Conservation (phyloP, 2,329 filamentous ascomycete species). For the Alternaria infectoria region DNA sequence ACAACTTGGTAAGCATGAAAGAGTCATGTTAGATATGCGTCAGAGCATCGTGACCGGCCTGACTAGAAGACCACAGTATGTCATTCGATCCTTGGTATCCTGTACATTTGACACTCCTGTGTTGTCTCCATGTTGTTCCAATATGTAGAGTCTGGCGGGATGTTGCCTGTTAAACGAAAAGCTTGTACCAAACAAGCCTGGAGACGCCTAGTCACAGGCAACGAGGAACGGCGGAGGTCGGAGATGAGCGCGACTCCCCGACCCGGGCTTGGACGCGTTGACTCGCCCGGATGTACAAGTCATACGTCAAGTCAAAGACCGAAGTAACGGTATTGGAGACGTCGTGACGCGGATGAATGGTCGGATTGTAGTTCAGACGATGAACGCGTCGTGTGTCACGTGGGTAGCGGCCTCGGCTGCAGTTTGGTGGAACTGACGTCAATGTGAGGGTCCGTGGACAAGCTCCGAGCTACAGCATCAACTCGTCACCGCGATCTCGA, state of each 20-base stretch:
- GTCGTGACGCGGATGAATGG: rapidly evolving
- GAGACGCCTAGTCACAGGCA: too few relatives aligned
- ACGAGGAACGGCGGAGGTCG: neutral
- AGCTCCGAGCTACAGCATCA: conserved; percentile 11
- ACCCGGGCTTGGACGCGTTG: neutral
- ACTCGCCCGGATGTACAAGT: too few relatives aligned
- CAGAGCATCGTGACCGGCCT: neutral
- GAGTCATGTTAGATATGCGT: neutral
- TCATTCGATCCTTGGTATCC: neutral
- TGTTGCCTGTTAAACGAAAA: neutral
- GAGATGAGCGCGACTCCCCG: neutral
- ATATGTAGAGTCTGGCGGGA: neutral
- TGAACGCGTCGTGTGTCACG: neutral
- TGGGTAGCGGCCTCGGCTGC: neutral
- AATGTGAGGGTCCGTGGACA: neutral
- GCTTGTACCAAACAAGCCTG: neutral
- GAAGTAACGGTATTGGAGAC: neutral
- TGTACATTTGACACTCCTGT: neutral
- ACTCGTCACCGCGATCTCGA: conserved; percentile 7
- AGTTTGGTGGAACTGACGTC: conserved; percentile 1
- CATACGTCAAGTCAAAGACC: too few relatives aligned
- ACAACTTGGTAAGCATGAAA: neutral
- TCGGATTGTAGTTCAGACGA: neutral
- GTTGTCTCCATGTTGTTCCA: neutral
- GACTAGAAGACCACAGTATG: neutral